Base-by-base conservation (phyloP, 805 yeast species). In the Barnettozyma pratensis region DNA sequence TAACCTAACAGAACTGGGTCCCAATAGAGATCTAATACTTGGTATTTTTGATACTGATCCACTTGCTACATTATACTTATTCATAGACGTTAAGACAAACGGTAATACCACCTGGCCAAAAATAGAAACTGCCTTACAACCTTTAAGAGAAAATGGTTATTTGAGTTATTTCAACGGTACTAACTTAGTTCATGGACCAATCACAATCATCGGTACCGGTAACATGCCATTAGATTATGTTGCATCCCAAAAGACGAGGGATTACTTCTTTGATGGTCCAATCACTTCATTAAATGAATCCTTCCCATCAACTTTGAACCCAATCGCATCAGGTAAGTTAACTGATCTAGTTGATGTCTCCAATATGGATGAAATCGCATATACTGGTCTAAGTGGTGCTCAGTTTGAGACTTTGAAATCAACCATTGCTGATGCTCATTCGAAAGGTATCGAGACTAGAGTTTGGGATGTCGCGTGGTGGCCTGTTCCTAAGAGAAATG, bases 391-490 rank as follows among this genome's bases (percentile, higher is more conserved):
- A 43, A 65, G 63, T 29, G 60, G 58, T 0, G 57, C 56, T 1
- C 80, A 79, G 52, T 53, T 58, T 11, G 52, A 48, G 7, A 52
- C 51, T 25, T 64, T 79, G 40, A 68, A 69, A 26, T 44, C 35
- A 4, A 45, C 48, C 25, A 57, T 69, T n/a, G 52, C 56, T 3
- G 41, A 52, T 9, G 85, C 87, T 2, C 88, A 85, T 54, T 56
- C 63, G 3, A 52, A 63, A 42, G 78, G 79, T 10, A 61, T 83
- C 39, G 69, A 72, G 55, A 81, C 90, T 0, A 68, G 94, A 50
- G 66, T 85, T 38, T 85, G 94, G 92, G 91, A 84, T 29, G 81
- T 80, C 12, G 78, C 86, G 1, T 73, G 74, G 58, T 86, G 91
- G 91, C 92, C 94, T 7, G 64, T 67, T 3, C 53, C 60, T 25